Percentiles rank a stretch among this genome's conserved stretches.
phyloP scores from a whole-genome alignment of 2,329 filamentous ascomycete genomes.

The Cyclaneusma minus region DNA sequence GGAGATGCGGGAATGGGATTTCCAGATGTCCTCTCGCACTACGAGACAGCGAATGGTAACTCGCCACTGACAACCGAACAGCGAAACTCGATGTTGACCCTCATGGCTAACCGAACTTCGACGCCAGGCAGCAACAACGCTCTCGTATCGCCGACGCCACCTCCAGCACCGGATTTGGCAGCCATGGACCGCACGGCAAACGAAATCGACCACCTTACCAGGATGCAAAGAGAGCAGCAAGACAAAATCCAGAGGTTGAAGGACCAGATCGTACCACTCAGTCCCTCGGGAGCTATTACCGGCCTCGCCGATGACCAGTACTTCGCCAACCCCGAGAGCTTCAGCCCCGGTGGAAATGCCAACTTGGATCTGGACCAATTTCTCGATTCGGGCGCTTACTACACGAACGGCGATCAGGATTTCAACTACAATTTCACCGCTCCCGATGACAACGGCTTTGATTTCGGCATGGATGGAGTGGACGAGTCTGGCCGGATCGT shows the following conservation, averaged over 20 bases:
- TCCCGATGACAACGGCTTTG: no score
- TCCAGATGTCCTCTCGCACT: constrained; percentile 29
- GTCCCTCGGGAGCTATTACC: constrained; percentile 64
- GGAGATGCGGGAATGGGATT: constrained; percentile 24
- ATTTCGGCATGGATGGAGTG: constrained; percentile 15
- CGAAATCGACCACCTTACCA: constrained; percentile 65
- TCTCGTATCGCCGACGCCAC: constrained; percentile 17
- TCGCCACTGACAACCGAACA: constrained; percentile 42
- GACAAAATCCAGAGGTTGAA: constrained; percentile 61
- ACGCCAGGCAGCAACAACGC: constrained; percentile 14
- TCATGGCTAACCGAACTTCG: constrained; percentile 31
- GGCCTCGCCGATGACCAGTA: constrained; percentile 37
- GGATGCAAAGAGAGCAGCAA: constrained; percentile 66
- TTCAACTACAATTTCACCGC: no score
- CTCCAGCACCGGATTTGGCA: constrained; percentile 34
- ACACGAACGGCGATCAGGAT: constrained; percentile 13
- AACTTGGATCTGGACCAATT: constrained; percentile 35
- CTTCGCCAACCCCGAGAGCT: constrained; percentile 13
- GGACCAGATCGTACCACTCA: constrained; percentile 61
- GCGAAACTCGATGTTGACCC: constrained; percentile 39
- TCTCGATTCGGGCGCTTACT: constrained; percentile 26
- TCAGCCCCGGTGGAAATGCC: constrained; percentile 21
- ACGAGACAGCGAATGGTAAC: constrained; percentile 28
- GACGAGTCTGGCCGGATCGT: constrained; percentile 9
- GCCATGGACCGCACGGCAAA: constrained; percentile 54